Evolutionary conservation across 257 asterid species (phyloP).

Genomic region (Mitragyna speciosa): DNA sequence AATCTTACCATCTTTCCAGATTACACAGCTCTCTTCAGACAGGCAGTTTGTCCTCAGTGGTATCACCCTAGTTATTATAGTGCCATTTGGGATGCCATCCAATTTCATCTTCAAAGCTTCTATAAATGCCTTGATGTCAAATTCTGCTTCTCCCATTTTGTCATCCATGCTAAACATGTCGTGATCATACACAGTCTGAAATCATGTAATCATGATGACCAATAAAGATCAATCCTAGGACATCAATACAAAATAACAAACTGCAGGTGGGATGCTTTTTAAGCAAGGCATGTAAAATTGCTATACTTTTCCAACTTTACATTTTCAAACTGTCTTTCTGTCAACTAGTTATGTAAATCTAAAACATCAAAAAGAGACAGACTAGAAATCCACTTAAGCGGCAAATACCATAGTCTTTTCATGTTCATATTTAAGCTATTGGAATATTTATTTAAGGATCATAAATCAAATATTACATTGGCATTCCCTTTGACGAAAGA

Average conservation of each 20-base stretch:
- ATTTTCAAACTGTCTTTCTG: not conserved
- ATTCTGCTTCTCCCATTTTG: conserved; percentile 53
- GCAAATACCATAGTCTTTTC: not conserved
- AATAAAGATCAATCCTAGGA: not conserved
- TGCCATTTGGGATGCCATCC: conserved; percentile 38
- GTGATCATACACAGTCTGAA: conserved; percentile 50
- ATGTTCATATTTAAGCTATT: not conserved
- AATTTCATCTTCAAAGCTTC: conserved; percentile 42
- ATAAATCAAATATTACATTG: not conserved
- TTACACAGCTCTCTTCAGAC: conserved; percentile 38
- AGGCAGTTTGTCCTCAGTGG: conserved; percentile 44
- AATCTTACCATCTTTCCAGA: conserved; percentile 38
- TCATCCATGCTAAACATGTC: conserved; percentile 51
- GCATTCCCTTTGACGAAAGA: not conserved
- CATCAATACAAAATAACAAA: not conserved
- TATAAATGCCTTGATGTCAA: conserved; percentile 39
- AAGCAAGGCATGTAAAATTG: not conserved
- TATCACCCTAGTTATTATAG: conserved; percentile 30
- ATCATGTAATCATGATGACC: not conserved
- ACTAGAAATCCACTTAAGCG: not conserved
- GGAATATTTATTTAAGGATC: not conserved
- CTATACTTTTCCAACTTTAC: not conserved
- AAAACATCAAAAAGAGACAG: not conserved
- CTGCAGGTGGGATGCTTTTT: not conserved
- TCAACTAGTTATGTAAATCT: not conserved